Conservation (phyloP, 345 rosid species). For the Euphorbia peplus region DNA sequence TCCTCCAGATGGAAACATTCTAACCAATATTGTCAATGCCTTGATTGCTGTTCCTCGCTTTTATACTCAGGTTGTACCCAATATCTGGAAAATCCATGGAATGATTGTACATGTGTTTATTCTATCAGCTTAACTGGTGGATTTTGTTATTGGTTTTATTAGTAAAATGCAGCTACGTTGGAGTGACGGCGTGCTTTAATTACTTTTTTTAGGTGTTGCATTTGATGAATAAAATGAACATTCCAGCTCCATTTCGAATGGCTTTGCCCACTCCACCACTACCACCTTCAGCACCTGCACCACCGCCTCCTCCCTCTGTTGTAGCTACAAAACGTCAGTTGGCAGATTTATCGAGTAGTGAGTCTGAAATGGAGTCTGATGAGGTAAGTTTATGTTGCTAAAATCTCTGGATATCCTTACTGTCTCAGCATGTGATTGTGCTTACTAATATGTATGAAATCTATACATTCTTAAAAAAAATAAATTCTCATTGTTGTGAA, state of each 20-base stretch:
- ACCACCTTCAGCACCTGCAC: constrained; percentile 54
- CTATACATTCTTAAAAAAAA: background rate
- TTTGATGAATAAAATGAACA: constrained; percentile 98
- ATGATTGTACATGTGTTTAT: background rate
- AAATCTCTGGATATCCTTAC: background rate
- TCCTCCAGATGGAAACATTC: constrained; percentile 91
- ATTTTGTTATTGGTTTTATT: constrained; percentile 3
- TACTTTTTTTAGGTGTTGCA: constrained; percentile 63
- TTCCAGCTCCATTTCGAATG: constrained; percentile 95
- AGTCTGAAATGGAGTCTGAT: constrained; percentile 89
- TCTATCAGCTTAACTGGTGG: background rate
- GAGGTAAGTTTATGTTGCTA: constrained; percentile 43
- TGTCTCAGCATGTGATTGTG: background rate
- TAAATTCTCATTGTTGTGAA: no score
- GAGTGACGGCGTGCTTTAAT: background rate
- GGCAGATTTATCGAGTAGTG: constrained; percentile 63
- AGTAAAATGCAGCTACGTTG: background rate
- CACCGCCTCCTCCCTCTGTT: constrained; percentile 41
- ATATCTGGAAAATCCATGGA: constrained; percentile 14
- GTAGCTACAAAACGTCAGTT: constrained; percentile 30
- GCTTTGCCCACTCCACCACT: constrained; percentile 91
- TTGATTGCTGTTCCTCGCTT: constrained; percentile 94
- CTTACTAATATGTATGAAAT: background rate
- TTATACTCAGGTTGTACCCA: constrained; percentile 73
- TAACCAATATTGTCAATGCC: constrained; percentile 93